Evolutionary conservation across 192 early-diverging fungal genomes (phyloP).

Genomic region (Coemansia brasiliensis): DNA sequence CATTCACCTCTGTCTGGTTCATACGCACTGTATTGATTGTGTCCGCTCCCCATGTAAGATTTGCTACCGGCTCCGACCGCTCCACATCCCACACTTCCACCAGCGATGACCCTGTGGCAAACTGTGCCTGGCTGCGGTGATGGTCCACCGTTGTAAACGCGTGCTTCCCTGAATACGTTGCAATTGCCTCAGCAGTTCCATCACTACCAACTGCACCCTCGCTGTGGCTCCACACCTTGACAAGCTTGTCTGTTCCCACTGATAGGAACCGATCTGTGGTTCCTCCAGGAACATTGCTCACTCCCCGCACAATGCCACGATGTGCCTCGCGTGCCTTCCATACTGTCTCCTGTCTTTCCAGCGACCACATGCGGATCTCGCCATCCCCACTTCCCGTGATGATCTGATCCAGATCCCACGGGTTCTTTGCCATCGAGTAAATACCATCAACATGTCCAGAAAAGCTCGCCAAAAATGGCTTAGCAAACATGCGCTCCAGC

Average conservation of each 20-base stretch:
- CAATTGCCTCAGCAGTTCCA: conserved; percentile 58
- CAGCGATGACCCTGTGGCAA: conserved; percentile 85
- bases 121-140: conserved; percentile 77
- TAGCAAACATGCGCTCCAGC: conserved; percentile 93
- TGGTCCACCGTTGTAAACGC: conserved; percentile 88
- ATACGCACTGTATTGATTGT: conserved; percentile 92
- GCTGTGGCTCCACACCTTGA: conserved; percentile 86
- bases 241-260: conserved; percentile 91
- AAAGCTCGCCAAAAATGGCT: conserved; percentile 91
- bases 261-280: conserved; percentile 74
- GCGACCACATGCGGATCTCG: conserved; percentile 90
- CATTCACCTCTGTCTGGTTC: conserved; percentile 94
- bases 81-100: conserved; percentile 95
- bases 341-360: conserved; percentile 70
- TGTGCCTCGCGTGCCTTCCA: conserved; percentile 79
- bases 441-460: conserved; percentile 94
- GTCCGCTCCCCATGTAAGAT: conserved; percentile 91
- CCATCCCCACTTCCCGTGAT: conserved; percentile 95
- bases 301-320: conserved; percentile 83
- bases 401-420: conserved; percentile 76
- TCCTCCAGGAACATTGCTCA: conserved; percentile 67
- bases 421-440: conserved; percentile 93
- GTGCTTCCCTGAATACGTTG: conserved; percentile 76
- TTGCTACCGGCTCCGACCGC: conserved; percentile 76
- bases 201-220: conserved; percentile 34